Conservation (phyloP, 2,329 filamentous ascomycete species). For the Teratosphaeria zuluensis region DNA sequence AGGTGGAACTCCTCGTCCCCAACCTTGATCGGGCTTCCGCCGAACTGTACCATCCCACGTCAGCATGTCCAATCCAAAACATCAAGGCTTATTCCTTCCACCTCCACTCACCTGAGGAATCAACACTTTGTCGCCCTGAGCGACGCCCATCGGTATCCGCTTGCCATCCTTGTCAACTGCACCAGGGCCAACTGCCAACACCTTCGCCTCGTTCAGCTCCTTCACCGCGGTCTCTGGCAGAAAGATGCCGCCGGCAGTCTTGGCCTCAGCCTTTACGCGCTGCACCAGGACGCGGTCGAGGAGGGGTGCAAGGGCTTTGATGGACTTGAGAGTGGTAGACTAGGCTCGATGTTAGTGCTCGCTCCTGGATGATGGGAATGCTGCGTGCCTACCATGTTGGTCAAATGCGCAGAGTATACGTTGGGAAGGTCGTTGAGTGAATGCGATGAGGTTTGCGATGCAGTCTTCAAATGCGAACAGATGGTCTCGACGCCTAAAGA, state of each 20-base stretch:
- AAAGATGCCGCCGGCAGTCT: constrained; percentile 95
- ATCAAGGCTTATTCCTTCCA: not conserved
- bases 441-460: constrained; percentile 1
- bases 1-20: constrained; percentile 93
- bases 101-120: constrained; percentile 67
- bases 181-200: constrained; percentile 89
- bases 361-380: not conserved
- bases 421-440: not conserved
- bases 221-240: constrained; percentile 94
- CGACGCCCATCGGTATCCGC: constrained; percentile 73
- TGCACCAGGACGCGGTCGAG: constrained; percentile 97
- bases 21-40: constrained; percentile 91
- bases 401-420: not conserved
- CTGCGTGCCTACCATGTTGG: constrained; percentile 5
- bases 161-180: constrained; percentile 80
- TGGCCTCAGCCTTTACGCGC: constrained; percentile 92
- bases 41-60: constrained; percentile 51
- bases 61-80: constrained; percentile 10
- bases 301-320: constrained; percentile 89
- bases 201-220: constrained; percentile 96
- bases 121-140: constrained; percentile 80
- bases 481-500: not conserved
- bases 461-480: not conserved
- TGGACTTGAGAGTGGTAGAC: constrained; percentile 67
- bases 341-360: constrained; percentile 5